phyloP scores from a whole-genome alignment of 208 protist species.

The Trypanosoma brucei region DNA sequence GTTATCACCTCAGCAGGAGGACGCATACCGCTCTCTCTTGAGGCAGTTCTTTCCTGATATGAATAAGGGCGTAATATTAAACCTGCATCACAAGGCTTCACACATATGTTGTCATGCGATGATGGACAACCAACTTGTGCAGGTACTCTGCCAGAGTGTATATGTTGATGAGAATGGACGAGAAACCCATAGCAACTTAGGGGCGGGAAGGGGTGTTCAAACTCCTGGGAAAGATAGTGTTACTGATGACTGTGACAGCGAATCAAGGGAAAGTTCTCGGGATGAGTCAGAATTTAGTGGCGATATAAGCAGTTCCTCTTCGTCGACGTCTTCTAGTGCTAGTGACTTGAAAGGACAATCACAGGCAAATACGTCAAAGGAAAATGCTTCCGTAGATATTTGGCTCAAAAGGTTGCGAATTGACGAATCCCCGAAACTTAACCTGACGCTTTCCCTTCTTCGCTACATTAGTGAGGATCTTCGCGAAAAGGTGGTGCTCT shows the following conservation, averaged over 20 bases:
- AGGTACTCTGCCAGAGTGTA: neutral
- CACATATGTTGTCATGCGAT: constrained; percentile 70
- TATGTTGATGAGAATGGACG: neutral
- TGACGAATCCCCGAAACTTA: constrained; percentile 60
- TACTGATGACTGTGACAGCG: too few relatives aligned
- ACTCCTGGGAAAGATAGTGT: too few relatives aligned
- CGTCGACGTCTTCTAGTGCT: too few relatives aligned
- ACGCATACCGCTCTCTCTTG: constrained; percentile 60
- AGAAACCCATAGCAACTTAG: too few relatives aligned
- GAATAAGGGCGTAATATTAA: constrained; percentile 23
- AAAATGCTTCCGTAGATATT: constrained; percentile 3
- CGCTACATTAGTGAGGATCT: constrained; percentile 39
- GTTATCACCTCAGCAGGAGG: constrained; percentile 58
- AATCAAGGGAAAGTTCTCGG: too few relatives aligned
- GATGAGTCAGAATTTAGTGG: neutral
- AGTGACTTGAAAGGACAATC: too few relatives aligned
- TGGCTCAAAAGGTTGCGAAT: constrained; percentile 24
- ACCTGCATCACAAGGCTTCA: constrained; percentile 60
- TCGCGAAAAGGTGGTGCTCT: constrained; percentile 77
- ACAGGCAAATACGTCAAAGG: neutral
- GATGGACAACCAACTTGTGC: neutral
- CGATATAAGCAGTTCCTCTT: neutral
- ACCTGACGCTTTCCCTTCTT: constrained; percentile 47
- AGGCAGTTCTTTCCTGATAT: constrained; percentile 19
- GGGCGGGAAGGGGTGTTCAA: too few relatives aligned